Evolutionary conservation across 805 yeast genomes (phyloP), one percentile per base, ranked within the genome.

Genomic region (Nakazawaea pomicola): DNA sequence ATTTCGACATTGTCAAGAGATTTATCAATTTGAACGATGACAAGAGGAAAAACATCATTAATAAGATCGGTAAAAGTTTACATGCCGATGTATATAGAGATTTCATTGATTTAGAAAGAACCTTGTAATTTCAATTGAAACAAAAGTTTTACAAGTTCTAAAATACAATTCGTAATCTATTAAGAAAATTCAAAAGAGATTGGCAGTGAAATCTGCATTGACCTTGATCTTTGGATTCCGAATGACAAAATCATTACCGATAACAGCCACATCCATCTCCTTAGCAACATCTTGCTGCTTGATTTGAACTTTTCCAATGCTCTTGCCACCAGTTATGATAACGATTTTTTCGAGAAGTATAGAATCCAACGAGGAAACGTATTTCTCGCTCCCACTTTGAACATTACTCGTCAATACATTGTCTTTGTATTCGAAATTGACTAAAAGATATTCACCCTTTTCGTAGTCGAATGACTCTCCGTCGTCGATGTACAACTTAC

Each of bases 401-500:
- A 57, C 53, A 1, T 46, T 49, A 4, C 68, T 57, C 0, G 45
- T 44, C 3, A 78, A 44, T 6, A 43, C 40, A n/a, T 62, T 58
- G 16, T 62, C 60, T 10, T 58, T 51, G 14, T 68, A 64, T 2
- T 48, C 48, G 25, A 85, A 68, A 2, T 64, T 51, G 2, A 76
- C 53, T 33, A 64, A 57, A 3, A 77, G 40, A 51, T 47, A 80
- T 20, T 76, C 79, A 6, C 82, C 83, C 2, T 62, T 49, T 24
- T 57, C 43, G 55, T 78, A 78, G 33, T 67, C 73, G 49, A 72
- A 85, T 0, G 90, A 69, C 50, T 80, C 84, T 12, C 95, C 96
- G 59, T 90, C 98, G 57, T 90, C 98, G 28, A 83, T 60, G 57
- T 89, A 90, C 24, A 90, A 56, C 14, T 62, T 58, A 4, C 65